Evolutionary conservation across 768 basidiomycete genomes (phyloP), one percentile per base, ranked within the genome.

Genomic region (Suillus hirtellus): DNA sequence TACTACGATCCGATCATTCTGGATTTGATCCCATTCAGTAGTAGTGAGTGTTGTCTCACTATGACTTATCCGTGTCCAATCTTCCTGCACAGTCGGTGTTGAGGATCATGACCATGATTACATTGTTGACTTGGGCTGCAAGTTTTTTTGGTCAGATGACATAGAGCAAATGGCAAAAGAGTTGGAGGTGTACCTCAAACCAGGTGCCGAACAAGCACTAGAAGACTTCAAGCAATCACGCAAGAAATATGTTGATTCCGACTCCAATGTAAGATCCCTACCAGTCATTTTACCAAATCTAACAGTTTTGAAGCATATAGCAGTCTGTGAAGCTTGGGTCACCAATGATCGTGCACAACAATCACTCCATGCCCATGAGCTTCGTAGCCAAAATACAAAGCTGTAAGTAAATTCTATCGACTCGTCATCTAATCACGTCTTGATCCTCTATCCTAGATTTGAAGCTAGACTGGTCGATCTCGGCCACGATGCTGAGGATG

Each of bases 81-180:
- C 14, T 21, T 17, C 15, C 35, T 31, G n/a, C 14, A 10, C 62
- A 79, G 77, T 72, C 27, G 70, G 72, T 27, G 72, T 68, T 9
- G 70, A 72, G 70, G 46, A 70, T 3, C 70, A 72, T 62, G 68
- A 69, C 1, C 64, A 70, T 54, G 44, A 9, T 60, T 31, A 31
- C 6, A 31, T 31, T 31, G 31, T 6, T 6, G 31, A 31, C 31
- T 31, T 31, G 31, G 24, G 1, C 17, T 76, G 73, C 58, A 67
- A 68, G 38, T 77, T 69, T 42, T 79, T 73, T 65, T 79, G 77
- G 78, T 65, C 64, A 27, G 27, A 40, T 1, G 79, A 79, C 60
- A 68, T 80, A 21, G 50, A 65, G 5, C 46, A 65, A 2, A 73
- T 77, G 62, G 64, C 66, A 7, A 1, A 38, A 8, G 60, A 60